Percentiles rank a stretch among this genome's conserved stretches.
Conservation (phyloP, 805 yeast species). For the Candida schatavii region DNA sequence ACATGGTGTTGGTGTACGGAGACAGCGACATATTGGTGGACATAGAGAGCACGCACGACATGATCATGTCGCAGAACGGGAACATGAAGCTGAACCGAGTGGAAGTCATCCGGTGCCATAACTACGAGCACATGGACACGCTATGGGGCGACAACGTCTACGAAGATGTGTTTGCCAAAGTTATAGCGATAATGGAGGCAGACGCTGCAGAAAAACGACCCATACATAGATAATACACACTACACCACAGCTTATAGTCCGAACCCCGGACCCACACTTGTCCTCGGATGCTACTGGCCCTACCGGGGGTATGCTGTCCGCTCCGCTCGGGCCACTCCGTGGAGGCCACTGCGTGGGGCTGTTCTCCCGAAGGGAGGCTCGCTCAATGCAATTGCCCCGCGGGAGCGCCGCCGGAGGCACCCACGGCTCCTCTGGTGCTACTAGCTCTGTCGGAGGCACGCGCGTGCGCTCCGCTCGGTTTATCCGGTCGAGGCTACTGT, state of each 20-base stretch:
- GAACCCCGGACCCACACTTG: neutral
- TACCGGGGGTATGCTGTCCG: no score
- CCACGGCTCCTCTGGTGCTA: no score
- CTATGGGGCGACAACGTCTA: conserved; percentile 27
- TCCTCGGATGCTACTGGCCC: neutral
- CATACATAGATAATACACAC: no score
- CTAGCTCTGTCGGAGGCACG: no score
- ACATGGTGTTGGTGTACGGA: conserved; percentile 28
- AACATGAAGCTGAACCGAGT: conserved; percentile 19
- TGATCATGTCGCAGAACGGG: conserved; percentile 22
- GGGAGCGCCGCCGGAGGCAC: no score
- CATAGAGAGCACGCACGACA: conserved; percentile 19
- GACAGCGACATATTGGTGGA: conserved; percentile 28
- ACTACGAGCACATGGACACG: conserved; percentile 33
- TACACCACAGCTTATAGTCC: no score
- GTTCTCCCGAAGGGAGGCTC: no score
- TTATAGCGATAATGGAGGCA: conserved; percentile 10
- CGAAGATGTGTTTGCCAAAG: conserved; percentile 22
- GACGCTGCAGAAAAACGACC: neutral
- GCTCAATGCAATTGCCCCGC: no score
- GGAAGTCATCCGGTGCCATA: conserved; percentile 17
- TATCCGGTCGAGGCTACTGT: no score
- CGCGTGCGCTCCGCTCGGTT: no score
- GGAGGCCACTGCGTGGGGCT: no score
- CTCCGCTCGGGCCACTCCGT: no score